These are phyloP conservation scores for Exophiala phaeomuriformis DNA, from an alignment of 2,329 filamentous ascomycete genomes.

Conservation along the genomic window DNA sequence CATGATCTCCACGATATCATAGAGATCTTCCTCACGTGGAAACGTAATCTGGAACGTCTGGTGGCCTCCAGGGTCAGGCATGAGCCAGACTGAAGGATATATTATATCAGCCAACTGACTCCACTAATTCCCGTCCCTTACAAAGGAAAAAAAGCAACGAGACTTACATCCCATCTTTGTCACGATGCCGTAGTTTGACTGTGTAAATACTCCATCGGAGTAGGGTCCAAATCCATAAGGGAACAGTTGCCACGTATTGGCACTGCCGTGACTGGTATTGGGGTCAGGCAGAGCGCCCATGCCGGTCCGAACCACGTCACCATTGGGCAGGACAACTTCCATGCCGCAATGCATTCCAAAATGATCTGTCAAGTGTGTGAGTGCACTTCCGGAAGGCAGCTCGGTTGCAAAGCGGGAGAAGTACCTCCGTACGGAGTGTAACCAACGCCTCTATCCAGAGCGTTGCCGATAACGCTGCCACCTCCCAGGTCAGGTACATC, in stretches of 20 bases:
- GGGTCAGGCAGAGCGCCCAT: constrained; percentile 33
- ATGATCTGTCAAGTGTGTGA: constrained; percentile 29
- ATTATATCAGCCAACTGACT: no score
- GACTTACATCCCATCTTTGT: no score
- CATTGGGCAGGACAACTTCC: constrained; percentile 40
- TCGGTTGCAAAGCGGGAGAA: no score
- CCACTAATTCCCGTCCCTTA: no score
- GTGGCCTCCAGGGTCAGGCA: constrained; percentile 47
- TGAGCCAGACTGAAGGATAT: constrained; percentile 37
- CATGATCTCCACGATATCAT: constrained; percentile 36
- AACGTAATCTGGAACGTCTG: constrained; percentile 42
- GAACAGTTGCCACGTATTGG: constrained; percentile 38
- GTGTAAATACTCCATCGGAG: constrained; percentile 44
- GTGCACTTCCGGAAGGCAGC: no score
- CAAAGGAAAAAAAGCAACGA: no score
- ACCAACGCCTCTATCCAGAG: constrained; percentile 40
- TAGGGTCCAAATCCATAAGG: constrained; percentile 38
- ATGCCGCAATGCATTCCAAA: constrained; percentile 41
- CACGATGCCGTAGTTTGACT: constrained; percentile 29
- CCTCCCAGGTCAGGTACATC: constrained; percentile 46
- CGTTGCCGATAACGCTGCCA: constrained; percentile 47
- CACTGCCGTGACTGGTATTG: constrained; percentile 7
- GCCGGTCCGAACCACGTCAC: constrained; percentile 36
- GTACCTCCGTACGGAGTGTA: constrained; percentile 7
- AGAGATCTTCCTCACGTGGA: constrained; percentile 44